Evolutionary conservation across 2,329 filamentous ascomycete genomes (phyloP), one percentile per base, ranked within the genome.

Genomic region (Acrocalymma vagum): DNA sequence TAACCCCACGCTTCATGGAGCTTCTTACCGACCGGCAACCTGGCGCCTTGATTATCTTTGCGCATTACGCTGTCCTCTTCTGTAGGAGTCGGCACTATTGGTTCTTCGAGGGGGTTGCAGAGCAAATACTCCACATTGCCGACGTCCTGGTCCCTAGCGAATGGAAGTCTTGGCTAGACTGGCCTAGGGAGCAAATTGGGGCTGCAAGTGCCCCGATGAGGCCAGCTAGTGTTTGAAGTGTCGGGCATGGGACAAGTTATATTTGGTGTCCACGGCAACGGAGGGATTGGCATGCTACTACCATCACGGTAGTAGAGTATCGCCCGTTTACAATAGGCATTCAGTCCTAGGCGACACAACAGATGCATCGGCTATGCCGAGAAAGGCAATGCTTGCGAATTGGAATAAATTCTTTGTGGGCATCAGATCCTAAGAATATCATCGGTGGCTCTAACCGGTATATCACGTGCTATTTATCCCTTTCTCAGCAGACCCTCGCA

Each of bases 31-130:
- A 60, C 24, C 50, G 53, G 23, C 59, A 67, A 29, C 63, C 64
- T 4, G 55, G 60, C 6, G 63, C 65, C n/a, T 38, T 70, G 34
- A 59, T 70, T 32, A 65, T 71, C 17, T 57, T 70, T 30, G 63
- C 65, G 11, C 63, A 70, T 41, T 70, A 62, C 34, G 67, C 63
- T 15, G 62, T 70, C 9, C 38, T 71, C 14, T 27, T 71, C 6
- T 36, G 40, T 13, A n/a, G n/a, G n/a, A 45, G 52, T 7, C 26
- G 43, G 10, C 39, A 43, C 13, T 59, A 61, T 22, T 65, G 61
- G 61, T 65, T 55, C 25, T 22, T 65, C 13, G 46, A 54, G 11
- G 61, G 60, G 1, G 29, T 53, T 7, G 48, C 60, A 3, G 58
- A 62, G 26, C 55, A 55, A 31, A 57, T 65, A 21, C 35, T 65